These are phyloP conservation scores for Myriosclerotinia curreyana DNA, from an alignment of 2,329 filamentous ascomycete species.

Conservation along the genomic window DNA sequence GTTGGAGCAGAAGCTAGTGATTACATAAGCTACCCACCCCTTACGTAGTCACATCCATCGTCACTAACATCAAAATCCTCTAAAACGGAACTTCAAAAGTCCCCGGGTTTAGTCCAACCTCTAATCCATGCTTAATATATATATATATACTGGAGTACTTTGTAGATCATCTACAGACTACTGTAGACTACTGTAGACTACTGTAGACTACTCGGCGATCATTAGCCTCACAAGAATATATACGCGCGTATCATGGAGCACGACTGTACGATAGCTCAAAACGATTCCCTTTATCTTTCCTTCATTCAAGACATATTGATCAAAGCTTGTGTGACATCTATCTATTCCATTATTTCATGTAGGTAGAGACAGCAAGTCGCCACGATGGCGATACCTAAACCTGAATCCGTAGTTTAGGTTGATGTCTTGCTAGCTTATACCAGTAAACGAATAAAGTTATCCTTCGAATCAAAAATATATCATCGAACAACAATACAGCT, in stretches of 20 bases:
- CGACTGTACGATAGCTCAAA: neutral
- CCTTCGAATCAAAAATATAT: neutral
- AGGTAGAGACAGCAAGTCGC: neutral
- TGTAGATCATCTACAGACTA: no score
- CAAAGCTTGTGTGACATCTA: neutral
- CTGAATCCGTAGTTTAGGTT: neutral
- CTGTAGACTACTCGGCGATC: no score
- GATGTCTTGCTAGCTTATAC: neutral
- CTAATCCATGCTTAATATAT: neutral
- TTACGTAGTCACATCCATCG: neutral
- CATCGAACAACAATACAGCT: neutral
- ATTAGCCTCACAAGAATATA: no score
- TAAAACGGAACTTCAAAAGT: neutral
- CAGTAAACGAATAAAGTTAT: neutral
- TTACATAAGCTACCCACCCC: neutral
- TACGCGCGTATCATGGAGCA: no score
- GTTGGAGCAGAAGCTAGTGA: neutral
- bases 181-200: no score
- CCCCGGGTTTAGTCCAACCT: neutral
- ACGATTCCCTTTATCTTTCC: slow-evolving; percentile 1
- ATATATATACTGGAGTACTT: no score
- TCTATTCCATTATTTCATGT: no score
- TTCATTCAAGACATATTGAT: neutral
- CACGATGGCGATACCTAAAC: neutral
- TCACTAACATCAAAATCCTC: neutral